phyloP scores from a whole-genome alignment of 441 rosid genomes.

The Euphorbia schlechtendalii region DNA sequence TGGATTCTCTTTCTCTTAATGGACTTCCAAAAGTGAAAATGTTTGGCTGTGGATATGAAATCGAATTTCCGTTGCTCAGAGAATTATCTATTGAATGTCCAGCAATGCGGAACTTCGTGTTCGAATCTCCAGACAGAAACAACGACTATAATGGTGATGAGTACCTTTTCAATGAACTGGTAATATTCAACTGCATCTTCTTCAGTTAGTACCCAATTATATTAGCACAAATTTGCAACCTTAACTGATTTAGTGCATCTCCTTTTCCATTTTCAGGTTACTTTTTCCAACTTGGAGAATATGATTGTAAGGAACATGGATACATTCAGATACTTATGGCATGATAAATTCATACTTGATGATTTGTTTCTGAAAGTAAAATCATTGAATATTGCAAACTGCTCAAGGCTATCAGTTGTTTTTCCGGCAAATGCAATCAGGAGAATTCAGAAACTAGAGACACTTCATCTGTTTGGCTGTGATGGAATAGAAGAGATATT shows the following conservation, averaged over 20 bases:
- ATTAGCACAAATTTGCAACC: too few species aligned
- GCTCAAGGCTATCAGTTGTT: background rate
- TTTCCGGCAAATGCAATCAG: background rate
- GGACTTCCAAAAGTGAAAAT: background rate
- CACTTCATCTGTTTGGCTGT: background rate
- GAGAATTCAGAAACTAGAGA: constrained; percentile 6
- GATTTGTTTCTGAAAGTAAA: background rate
- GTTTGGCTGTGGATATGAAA: background rate
- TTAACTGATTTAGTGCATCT: background rate
- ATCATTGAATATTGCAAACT: background rate
- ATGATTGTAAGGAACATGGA: background rate
- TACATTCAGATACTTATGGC: constrained; percentile 3
- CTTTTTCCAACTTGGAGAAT: constrained; percentile 4
- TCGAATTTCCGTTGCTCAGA: background rate
- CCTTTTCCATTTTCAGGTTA: constrained; percentile 11
- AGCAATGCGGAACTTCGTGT: background rate
- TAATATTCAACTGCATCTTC: background rate
- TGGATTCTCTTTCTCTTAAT: background rate
- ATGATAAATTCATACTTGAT: background rate
- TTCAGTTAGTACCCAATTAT: too few species aligned
- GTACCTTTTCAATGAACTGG: constrained; percentile 12
- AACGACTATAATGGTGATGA: background rate
- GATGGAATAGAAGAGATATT: background rate
- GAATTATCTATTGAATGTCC: background rate
- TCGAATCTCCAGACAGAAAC: too few species aligned